These are phyloP conservation scores for Wickerhamomyces queroliae DNA, from an alignment of 805 yeast genomes.

Conservation along the genomic window DNA sequence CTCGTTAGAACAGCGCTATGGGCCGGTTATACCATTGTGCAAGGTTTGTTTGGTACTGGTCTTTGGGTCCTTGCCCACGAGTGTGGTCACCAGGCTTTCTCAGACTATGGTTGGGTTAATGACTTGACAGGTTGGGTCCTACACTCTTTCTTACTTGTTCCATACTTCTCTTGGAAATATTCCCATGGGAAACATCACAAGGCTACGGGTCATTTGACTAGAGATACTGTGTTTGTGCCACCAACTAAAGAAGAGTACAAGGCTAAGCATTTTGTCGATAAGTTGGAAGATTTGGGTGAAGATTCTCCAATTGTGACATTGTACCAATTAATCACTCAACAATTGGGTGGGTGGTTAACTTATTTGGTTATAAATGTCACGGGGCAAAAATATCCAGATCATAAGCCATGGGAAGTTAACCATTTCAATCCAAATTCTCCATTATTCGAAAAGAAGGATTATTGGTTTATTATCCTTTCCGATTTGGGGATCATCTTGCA, in stretches of 20 bases:
- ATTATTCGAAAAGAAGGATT: constrained; percentile 47
- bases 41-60: constrained; percentile 50
- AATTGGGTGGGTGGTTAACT: constrained; percentile 47
- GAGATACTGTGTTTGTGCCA: constrained; percentile 58
- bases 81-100: constrained; percentile 61
- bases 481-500: constrained; percentile 49
- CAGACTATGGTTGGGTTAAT: constrained; percentile 46
- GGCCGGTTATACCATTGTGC: constrained; percentile 31
- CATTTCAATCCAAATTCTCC: constrained; percentile 54
- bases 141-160: constrained; percentile 52
- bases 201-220: constrained; percentile 54
- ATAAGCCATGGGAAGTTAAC: constrained; percentile 35
- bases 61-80: constrained; percentile 60
- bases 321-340: constrained; percentile 41
- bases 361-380: constrained; percentile 49
- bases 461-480: constrained; percentile 48
- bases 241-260: constrained; percentile 41
- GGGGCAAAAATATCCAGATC: constrained; percentile 44
- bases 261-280: constrained; percentile 26
- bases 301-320: constrained; percentile 50
- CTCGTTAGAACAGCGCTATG: constrained; percentile 34
- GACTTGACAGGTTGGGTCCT: constrained; percentile 56
- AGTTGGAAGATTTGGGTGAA: constrained; percentile 40
- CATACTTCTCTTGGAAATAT: constrained; percentile 59
- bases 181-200: constrained; percentile 58